Evolutionary conservation across 345 rosid genomes (phyloP), one percentile per base, ranked within the genome.

Genomic region (Heritiera fomes): DNA sequence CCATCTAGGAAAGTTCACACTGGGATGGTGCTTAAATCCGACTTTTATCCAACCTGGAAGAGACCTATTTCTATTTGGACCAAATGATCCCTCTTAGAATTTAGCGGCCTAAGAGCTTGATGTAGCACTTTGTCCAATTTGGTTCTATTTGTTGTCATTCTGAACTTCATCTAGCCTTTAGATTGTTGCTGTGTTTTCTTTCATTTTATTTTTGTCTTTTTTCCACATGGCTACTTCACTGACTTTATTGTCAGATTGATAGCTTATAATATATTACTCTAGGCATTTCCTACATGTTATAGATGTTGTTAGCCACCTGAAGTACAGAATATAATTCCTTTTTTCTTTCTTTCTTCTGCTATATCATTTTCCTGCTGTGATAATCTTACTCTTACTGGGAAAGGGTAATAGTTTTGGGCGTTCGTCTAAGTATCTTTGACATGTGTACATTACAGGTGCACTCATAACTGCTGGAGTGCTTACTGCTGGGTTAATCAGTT

Each of bases 401-500:
- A 50, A 32, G 8, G 56, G 15, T 20, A 46, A 30, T 62, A 13
- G 18, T 64, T 45, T 28, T 56, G 61, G 20, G 2, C 1, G 15
- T 52, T 17, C 7, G 15, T 47, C 12, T 13, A 28, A 28, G 10
- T 28, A 20, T 70, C 18, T 23, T 80, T 62, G 78, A 75, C 49
- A 46, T 66, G 61, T 70, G 52, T 43, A 52, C 14, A 20, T 76
- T 83, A 69, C 88, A 95, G 98, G 99, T 56, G 98, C 99, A 46
- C 85, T 95, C 4, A 71, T 86, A 88, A 95, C 99, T 14, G 97
- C 98, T 1, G 99, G 99, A 81, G 99, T 96, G 78, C 97, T 96
- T 8, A 94, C 97, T 0, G 99, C 98, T 1, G 99, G 98, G 20
- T 84, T 96, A 79, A 85, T 93, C 78, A 93, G 97, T 86, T 93